These are phyloP conservation scores for Hygrocybe coccinea DNA, from an alignment of 768 basidiomycete species.

Conservation along the genomic window DNA sequence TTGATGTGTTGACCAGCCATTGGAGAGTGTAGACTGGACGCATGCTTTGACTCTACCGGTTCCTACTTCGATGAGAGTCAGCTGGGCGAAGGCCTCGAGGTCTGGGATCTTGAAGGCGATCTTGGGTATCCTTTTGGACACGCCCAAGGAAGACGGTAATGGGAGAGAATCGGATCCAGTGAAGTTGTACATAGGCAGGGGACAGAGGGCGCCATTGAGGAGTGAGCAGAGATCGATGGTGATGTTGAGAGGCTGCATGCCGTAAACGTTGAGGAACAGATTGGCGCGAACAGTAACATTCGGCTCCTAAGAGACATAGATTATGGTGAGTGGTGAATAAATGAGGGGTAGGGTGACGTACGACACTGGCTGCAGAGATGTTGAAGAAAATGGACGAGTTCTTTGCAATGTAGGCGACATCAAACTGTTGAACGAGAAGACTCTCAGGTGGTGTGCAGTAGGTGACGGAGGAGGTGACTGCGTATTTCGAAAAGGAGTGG, in stretches of 20 bases:
- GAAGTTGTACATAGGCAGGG: slow-evolving; percentile 77
- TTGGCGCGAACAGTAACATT: slow-evolving; percentile 80
- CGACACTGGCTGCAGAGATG: slow-evolving; percentile 81
- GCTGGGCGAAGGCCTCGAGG: slow-evolving; percentile 82
- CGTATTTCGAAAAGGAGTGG: no score
- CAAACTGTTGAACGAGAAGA: slow-evolving; percentile 74
- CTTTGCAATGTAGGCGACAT: slow-evolving; percentile 61
- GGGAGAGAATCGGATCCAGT: slow-evolving; percentile 71
- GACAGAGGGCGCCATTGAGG: slow-evolving; percentile 78
- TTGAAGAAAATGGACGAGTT: slow-evolving; percentile 80
- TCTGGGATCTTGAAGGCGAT: slow-evolving; percentile 89
- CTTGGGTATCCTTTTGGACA: slow-evolving; percentile 56
- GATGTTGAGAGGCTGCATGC: slow-evolving; percentile 72
- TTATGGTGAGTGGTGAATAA: slow-evolving; percentile 2
- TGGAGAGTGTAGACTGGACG: slow-evolving; percentile 85
- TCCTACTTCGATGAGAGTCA: slow-evolving; percentile 62
- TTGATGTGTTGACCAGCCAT: slow-evolving; percentile 82
- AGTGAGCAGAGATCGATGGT: slow-evolving; percentile 84
- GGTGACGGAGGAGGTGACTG: slow-evolving; percentile 84
- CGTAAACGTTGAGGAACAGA: slow-evolving; percentile 83
- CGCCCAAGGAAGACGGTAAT: slow-evolving; percentile 54
- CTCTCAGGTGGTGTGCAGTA: slow-evolving; percentile 80
- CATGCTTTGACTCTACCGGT: slow-evolving; percentile 80
- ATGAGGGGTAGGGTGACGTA: slow-evolving; percentile 36
- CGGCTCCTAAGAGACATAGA: slow-evolving; percentile 54